Base-by-base conservation (phyloP, 176 grass and related monocot genomes). In the Cenchrus purpureus region DNA sequence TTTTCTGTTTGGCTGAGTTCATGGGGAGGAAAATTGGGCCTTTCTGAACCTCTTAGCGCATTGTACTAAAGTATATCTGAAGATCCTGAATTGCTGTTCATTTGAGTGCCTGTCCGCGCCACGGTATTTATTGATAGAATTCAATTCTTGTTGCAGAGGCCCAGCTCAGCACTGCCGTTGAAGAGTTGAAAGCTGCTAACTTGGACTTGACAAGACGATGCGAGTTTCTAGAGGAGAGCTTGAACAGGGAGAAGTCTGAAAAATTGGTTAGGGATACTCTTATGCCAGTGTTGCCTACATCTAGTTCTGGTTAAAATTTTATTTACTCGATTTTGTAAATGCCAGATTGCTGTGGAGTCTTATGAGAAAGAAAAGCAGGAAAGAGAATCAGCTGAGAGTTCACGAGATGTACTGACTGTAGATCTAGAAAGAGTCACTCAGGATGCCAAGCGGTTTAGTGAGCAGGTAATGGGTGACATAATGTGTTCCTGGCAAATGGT, bases 361-460 rank as follows among this genome's bases (percentile, higher is more conserved):
- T 90, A 94, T 5, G 90, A 94, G 63, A 90, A 94, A 29, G 97
- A 99, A 64, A 92, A 50, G 40, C 65, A 87, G 48, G 77, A 84
- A 85, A 86, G 91, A 4, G 80, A 84, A 45, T 83, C 86, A 8
- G 88, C 87, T 29, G 90, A 92, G 73, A 88, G 63, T 56, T 86
- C 82, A 14, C 68, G 79, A 14, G 75, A 84, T 13, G 4, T 77
- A 16, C 29, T 94, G 13, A 73, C 54, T 10, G 84, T 91, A 32
- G 97, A 99, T 31, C 79, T 99, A 19, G 94, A 94, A 85, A 94
- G 85, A 62, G 86, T 87, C 46, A 85, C 78, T 70, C 82, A 97
- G 31, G 94, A 94, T 4, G 88, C 88, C 14, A 88, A 79, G 44
- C 79, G 88, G 37, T 90, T 99, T 15, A 91, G 88, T 58, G 97